Conservation (phyloP, 2,329 filamentous ascomycete genomes). For the Xylariaceae sp. region DNA sequence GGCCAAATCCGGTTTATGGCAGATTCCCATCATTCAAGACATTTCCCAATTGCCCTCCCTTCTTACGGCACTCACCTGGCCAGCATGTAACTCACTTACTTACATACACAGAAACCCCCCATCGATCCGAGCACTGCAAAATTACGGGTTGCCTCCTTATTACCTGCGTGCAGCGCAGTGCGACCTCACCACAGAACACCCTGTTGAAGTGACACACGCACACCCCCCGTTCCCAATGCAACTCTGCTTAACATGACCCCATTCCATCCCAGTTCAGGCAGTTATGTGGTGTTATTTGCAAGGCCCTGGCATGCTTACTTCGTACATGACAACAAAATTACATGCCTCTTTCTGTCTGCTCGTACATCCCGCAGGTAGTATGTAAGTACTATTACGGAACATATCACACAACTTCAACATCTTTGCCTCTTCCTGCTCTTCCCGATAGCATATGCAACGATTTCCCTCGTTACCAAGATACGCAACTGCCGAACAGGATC, state of each 20-base stretch:
- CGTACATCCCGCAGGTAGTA: neutral
- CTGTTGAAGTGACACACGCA: conserved; percentile 7
- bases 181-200: neutral
- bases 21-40: neutral
- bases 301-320: neutral
- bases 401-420: neutral
- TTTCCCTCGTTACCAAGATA: neutral
- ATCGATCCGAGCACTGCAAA: neutral
- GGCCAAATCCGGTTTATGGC: neutral
- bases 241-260: neutral
- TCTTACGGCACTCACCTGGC: no score
- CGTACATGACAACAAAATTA: neutral
- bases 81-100: no score
- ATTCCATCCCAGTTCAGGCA: neutral
- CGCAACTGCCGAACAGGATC: neutral
- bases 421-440: neutral
- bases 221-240: neutral
- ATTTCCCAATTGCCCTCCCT: neutral
- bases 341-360: neutral
- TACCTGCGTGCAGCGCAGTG: conserved; percentile 4
- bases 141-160: conserved; percentile 5
- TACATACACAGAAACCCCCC: neutral
- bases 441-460: neutral
- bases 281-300: neutral
- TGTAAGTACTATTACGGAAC: no score